Evolutionary conservation across 2,329 filamentous ascomycete genomes (phyloP).

Genomic region (Aspergillus transmontanensis): DNA sequence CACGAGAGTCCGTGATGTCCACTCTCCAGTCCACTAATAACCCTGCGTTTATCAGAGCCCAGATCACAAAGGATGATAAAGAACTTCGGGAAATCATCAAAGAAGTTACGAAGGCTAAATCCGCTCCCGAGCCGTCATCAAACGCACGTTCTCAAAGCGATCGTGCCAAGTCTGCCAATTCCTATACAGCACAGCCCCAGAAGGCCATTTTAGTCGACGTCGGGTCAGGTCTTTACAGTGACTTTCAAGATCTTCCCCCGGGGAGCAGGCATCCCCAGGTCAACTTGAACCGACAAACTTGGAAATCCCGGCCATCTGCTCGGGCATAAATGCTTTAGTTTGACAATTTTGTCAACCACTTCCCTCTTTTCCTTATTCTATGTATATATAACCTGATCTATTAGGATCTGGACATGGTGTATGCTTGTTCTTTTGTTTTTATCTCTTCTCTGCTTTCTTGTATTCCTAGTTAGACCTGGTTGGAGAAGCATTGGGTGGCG

Average conservation of each 20-base stretch:
- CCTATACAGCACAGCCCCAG: conserved; percentile 44
- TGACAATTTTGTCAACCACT: neutral
- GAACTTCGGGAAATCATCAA: conserved; percentile 75
- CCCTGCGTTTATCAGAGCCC: conserved; percentile 74
- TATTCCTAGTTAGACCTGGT: conserved; percentile 22
- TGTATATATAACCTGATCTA: conserved; percentile 20
- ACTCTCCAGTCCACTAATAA: conserved; percentile 59
- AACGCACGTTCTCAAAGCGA: conserved; percentile 26
- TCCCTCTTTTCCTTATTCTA: conserved; percentile 5
- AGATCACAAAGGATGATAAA: conserved; percentile 73
- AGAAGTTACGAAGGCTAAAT: conserved; percentile 51
- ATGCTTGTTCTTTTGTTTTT: conserved; percentile 13
- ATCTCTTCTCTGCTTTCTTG: conserved; percentile 18
- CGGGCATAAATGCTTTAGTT: conserved; percentile 23
- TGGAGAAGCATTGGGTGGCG: conserved; percentile 37
- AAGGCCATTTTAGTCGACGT: conserved; percentile 50
- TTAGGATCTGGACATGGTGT: conserved; percentile 12
- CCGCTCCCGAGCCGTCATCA: conserved; percentile 17
- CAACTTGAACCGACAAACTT: conserved; percentile 34
- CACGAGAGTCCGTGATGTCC: conserved; percentile 79
- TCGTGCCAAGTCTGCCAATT: conserved; percentile 29
- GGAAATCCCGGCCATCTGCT: conserved; percentile 35
- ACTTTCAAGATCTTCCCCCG: conserved; percentile 30
- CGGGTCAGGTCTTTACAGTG: conserved; percentile 37
- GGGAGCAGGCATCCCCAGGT: conserved; percentile 36